Evolutionary conservation across 2,329 filamentous ascomycete genomes (phyloP).

Genomic region (Fusarium floridanum): DNA sequence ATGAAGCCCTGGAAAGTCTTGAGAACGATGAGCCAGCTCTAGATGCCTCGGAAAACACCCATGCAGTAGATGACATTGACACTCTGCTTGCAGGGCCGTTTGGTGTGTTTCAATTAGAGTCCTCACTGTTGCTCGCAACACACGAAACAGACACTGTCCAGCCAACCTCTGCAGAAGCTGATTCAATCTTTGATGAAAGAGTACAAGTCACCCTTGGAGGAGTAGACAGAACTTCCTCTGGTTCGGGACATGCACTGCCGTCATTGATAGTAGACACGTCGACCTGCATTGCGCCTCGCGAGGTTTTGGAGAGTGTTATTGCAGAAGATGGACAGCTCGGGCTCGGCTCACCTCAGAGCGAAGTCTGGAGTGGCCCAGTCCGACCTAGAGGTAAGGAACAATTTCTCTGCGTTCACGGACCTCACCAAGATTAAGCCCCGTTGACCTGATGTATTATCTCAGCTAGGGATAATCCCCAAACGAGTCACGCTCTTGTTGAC

Average conservation of each 20-base stretch:
- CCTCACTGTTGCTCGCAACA: not conserved
- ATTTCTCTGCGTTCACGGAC: not conserved
- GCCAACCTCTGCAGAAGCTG: not conserved
- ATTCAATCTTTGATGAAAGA: not conserved
- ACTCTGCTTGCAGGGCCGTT: not conserved
- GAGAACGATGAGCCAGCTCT: not conserved
- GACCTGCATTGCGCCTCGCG: not conserved
- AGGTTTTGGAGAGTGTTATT: not conserved
- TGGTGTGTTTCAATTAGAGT: not conserved
- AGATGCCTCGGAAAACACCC: not conserved
- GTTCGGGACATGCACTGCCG: not conserved
- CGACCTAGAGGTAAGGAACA: not conserved
- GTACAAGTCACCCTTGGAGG: not conserved
- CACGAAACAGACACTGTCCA: not conserved
- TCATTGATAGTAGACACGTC: not conserved
- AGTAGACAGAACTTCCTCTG: not conserved
- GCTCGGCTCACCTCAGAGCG: not conserved
- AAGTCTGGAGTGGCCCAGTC: not conserved
- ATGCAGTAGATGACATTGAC: not conserved
- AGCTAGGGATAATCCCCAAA: not conserved
- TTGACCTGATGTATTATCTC: not conserved
- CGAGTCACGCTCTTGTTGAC: not conserved
- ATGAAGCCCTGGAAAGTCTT: not conserved
- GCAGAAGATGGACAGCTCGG: not conserved
- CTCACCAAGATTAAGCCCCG: not conserved